Conservation (phyloP, 73 alveolate genomes). For the Loxodes magnus region DNA sequence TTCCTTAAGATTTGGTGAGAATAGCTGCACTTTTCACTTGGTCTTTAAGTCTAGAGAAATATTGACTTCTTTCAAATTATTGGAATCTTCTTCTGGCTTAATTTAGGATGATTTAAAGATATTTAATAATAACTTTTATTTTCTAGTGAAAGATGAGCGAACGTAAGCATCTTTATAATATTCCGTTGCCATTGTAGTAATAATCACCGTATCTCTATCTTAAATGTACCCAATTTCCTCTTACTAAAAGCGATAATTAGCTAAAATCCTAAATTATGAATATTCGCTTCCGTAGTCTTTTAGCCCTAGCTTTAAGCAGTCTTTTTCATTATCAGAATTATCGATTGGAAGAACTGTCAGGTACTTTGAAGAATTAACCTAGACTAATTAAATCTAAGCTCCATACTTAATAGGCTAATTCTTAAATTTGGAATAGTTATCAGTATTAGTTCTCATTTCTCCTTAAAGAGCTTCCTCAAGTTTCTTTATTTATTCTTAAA, state of each 20-base stretch:
- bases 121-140: too few species aligned
- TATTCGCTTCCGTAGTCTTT: slow-evolving; percentile 27
- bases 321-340: slow-evolving; percentile 26
- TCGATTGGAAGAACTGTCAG: slow-evolving; percentile 3
- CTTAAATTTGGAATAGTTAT: background rate
- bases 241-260: slow-evolving; percentile 27
- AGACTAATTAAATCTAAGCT: background rate
- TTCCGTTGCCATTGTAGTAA: background rate
- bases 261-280: slow-evolving; percentile 30
- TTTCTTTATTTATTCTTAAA: background rate
- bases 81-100: too few species aligned
- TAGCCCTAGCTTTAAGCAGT: slow-evolving; percentile 22
- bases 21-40: background rate
- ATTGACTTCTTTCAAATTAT: slow-evolving; percentile 3
- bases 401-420: background rate
- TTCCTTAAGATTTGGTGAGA: background rate
- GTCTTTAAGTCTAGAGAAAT: slow-evolving; percentile 5
- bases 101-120: too few species aligned
- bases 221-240: slow-evolving; percentile 17
- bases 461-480: slow-evolving; percentile 11
- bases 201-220: background rate
- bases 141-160: too few species aligned
- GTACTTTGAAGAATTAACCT: background rate
- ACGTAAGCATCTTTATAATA: background rate
- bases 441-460: slow-evolving; percentile 5